These are phyloP conservation scores for Elongisporangium anandrum DNA, from an alignment of 352 stramenopile genomes.

Conservation along the genomic window DNA sequence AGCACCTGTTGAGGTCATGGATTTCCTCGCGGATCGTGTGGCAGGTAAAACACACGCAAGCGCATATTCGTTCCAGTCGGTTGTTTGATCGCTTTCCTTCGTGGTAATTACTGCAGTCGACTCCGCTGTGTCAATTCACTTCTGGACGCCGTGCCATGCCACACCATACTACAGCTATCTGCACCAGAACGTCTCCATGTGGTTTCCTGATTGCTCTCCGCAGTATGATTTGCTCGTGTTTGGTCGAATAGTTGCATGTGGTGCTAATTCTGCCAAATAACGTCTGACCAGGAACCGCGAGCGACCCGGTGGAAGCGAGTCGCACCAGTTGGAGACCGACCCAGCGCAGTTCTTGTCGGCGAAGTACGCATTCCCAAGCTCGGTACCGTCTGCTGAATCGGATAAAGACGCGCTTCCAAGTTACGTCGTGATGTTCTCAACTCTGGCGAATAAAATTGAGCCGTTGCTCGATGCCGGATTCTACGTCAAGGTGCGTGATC, in stretches of 20 bases:
- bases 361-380: constrained; percentile 36
- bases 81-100: not conserved
- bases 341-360: constrained; percentile 44
- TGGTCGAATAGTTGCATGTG: constrained; percentile 1
- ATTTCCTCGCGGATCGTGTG: constrained; percentile 55
- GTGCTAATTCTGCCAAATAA: not conserved
- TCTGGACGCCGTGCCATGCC: constrained; percentile 82
- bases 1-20: constrained; percentile 75
- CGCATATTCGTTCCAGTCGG: not conserved
- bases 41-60: constrained; percentile 26
- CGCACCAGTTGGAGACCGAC: constrained; percentile 56
- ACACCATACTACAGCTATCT: constrained; percentile 88
- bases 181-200: constrained; percentile 79
- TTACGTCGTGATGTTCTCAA: constrained; percentile 65
- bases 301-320: constrained; percentile 53
- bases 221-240: constrained; percentile 23
- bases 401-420: constrained; percentile 37
- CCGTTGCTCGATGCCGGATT: constrained; percentile 33
- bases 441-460: constrained; percentile 38
- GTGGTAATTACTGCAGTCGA: constrained; percentile 14
- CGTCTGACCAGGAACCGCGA: constrained; percentile 46
- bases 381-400: constrained; percentile 1
- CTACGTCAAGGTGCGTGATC: constrained; percentile 40
- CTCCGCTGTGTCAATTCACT: constrained; percentile 59
- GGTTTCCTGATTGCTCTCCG: constrained; percentile 83